A percentile compares a stretch with the other conserved stretches of the same genome.
Conservation (phyloP, 768 basidiomycete species). For the Symmetrospora coprosmae region DNA sequence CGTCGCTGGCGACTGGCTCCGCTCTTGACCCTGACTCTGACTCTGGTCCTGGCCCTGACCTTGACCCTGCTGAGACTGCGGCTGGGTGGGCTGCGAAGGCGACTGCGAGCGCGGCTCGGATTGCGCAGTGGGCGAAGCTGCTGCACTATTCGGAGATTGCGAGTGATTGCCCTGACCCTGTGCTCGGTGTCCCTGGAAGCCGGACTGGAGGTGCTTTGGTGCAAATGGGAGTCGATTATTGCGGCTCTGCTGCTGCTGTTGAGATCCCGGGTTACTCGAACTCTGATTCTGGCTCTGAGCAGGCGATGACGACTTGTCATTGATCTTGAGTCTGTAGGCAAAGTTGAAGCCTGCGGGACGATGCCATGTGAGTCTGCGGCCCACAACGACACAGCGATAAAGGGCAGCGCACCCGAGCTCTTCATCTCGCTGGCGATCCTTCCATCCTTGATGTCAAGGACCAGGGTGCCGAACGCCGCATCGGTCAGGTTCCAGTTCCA, state of each 20-base stretch:
- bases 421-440: slow-evolving; percentile 81
- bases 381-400: neutral
- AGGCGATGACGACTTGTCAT: slow-evolving; percentile 40
- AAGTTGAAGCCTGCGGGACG: slow-evolving; percentile 70
- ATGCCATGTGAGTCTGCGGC: neutral
- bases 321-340: slow-evolving; percentile 67
- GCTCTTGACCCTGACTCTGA: no score
- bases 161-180: no score
- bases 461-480: slow-evolving; percentile 75
- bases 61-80: no score
- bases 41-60: neutral
- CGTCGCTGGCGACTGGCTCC: neutral
- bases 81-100: no score
- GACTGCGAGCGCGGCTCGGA: no score
- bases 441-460: slow-evolving; percentile 81
- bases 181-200: slow-evolving; percentile 9
- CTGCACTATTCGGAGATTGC: no score
- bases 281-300: slow-evolving; percentile 39
- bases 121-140: no score
- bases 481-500: slow-evolving; percentile 99
- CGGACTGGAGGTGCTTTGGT: slow-evolving; percentile 30
- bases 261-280: slow-evolving; percentile 37
- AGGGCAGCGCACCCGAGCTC: slow-evolving; percentile 55
- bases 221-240: neutral
- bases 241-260: slow-evolving; percentile 33